Evolutionary conservation across 1,284 basidiomycete species (phyloP).

Genomic region (Malassezia furfur): DNA sequence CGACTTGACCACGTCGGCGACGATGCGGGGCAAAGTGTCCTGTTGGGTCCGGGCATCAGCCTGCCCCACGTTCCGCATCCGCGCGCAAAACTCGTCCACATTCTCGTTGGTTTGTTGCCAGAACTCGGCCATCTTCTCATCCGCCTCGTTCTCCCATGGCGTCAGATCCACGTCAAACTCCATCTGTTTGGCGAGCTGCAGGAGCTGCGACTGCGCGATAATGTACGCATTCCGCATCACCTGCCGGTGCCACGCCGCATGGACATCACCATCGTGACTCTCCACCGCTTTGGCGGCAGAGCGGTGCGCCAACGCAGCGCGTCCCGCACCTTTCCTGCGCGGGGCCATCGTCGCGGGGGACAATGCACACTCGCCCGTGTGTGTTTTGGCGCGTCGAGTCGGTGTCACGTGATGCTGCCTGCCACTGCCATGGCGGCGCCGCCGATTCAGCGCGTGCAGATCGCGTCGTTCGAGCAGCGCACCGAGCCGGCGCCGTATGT

Average conservation of each 20-base stretch:
- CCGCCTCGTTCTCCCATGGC: conserved; percentile 11
- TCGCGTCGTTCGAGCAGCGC: conserved; percentile 33
- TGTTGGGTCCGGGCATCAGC: neutral
- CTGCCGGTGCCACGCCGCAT: conserved; percentile 3
- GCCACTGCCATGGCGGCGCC: conserved; percentile 13
- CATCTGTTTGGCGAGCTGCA: conserved; percentile 19
- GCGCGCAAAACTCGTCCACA: conserved; percentile 12
- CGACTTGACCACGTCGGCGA: conserved; percentile 17
- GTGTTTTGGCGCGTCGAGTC: conserved; percentile 12
- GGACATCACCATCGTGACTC: neutral
- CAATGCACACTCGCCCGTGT: neutral
- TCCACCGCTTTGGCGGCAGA: neutral
- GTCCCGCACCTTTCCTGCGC: conserved; percentile 6
- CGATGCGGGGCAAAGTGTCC: neutral
- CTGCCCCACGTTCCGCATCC: neutral
- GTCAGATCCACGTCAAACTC: conserved; percentile 14
- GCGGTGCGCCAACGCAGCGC: neutral
- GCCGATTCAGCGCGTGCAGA: conserved; percentile 43
- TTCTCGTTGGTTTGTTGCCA: conserved; percentile 14
- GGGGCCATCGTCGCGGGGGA: conserved; percentile 8
- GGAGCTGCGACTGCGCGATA: conserved; percentile 17
- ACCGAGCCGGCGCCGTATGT: conserved; percentile 55
- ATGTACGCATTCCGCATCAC: conserved; percentile 17
- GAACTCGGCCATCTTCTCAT: conserved; percentile 16
- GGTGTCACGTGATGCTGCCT: conserved; percentile 6